A percentile compares a stretch with the other conserved stretches of the same genome.
Evolutionary conservation across 306 rosid species (phyloP).

Genomic region (Carpinus viminea): DNA sequence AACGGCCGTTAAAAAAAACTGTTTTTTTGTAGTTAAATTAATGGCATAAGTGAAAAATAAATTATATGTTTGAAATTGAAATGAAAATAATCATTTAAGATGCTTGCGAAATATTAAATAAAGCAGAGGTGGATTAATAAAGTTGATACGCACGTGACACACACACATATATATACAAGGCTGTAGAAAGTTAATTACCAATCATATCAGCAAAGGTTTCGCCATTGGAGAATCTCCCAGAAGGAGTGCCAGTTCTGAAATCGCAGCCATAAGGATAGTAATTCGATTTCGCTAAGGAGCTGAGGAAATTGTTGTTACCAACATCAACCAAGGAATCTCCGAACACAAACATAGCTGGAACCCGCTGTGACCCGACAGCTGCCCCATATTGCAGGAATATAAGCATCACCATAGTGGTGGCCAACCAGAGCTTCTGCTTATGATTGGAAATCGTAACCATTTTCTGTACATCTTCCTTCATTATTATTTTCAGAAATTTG

Average conservation of each 20-base stretch:
- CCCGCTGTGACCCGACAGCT: constrained; percentile 33
- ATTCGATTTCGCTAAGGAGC: constrained; percentile 55
- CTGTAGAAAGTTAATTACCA: constrained; percentile 39
- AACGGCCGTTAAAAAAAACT: too few species aligned
- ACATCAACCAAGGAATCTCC: constrained; percentile 88
- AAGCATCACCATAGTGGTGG: neutral
- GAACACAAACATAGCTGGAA: constrained; percentile 75
- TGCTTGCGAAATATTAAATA: too few species aligned
- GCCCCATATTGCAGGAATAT: constrained; percentile 28
- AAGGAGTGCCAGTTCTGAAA: constrained; percentile 41
- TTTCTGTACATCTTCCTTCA: constrained; percentile 6
- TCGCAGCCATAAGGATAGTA: constrained; percentile 80
- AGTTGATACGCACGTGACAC: neutral
- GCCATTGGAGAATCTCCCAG: constrained; percentile 89
- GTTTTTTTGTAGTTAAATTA: too few species aligned
- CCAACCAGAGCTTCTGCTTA: neutral
- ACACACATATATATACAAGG: neutral
- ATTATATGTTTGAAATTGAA: too few species aligned
- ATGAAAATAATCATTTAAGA: too few species aligned
- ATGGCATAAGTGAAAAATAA: too few species aligned
- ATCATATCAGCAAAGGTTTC: constrained; percentile 58
- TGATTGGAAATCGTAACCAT: neutral
- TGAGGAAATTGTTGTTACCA: constrained; percentile 78
- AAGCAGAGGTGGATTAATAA: neutral
- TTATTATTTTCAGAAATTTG: neutral